These are phyloP conservation scores for Scutellaria galericulata DNA, from an alignment of 257 asterid species.

Conservation along the genomic window DNA sequence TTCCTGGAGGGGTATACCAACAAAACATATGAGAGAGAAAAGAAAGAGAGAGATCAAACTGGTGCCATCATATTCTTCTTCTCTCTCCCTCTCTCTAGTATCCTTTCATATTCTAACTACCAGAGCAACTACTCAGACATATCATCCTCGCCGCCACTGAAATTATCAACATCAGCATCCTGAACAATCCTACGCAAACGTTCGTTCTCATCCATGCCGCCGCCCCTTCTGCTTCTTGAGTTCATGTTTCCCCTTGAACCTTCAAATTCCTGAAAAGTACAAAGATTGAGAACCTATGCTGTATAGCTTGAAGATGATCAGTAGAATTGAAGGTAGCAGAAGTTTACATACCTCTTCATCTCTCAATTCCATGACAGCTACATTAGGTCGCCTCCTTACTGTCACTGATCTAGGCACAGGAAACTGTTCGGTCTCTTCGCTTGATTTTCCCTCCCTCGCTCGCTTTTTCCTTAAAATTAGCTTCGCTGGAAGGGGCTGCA, in stretches of 20 bases:
- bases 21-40: background rate
- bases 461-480: conserved; percentile 71
- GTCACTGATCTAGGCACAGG: conserved; percentile 76
- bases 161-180: conserved; percentile 65
- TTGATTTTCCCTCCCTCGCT: conserved; percentile 80
- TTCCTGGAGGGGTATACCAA: conserved; percentile 17
- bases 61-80: conserved; percentile 1
- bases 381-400: conserved; percentile 66
- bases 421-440: conserved; percentile 73
- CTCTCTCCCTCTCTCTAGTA: conserved; percentile 4
- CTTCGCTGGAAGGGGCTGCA: conserved; percentile 67
- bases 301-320: background rate
- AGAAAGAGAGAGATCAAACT: background rate
- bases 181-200: conserved; percentile 45
- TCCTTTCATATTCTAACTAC: conserved; percentile 18
- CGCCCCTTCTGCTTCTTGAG: conserved; percentile 53
- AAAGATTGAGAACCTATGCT: conserved; percentile 1
- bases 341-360: conserved; percentile 61
- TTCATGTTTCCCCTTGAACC: conserved; percentile 49
- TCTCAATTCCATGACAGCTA: conserved; percentile 56
- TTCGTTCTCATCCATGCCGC: conserved; percentile 43
- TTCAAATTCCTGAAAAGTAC: conserved; percentile 54
- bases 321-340: background rate
- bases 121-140: conserved; percentile 61
- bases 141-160: conserved; percentile 74